Conservation (phyloP, 306 rosid species). For the Malus sieversii region DNA sequence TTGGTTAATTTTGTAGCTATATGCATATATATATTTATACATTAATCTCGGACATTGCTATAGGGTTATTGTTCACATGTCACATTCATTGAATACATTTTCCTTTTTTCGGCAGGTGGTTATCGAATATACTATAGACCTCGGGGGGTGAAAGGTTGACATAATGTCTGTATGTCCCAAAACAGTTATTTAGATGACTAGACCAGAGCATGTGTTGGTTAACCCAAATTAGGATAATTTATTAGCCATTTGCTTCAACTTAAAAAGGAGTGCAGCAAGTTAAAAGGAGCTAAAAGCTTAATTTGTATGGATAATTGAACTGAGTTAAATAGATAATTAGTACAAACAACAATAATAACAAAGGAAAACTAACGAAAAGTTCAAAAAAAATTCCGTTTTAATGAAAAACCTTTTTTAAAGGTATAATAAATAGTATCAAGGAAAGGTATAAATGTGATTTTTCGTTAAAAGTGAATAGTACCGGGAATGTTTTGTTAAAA, state of each 20-base stretch:
- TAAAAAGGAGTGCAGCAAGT: not conserved
- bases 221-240: slow-evolving; percentile 10
- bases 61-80: not conserved
- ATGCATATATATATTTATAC: not conserved
- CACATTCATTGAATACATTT: not conserved
- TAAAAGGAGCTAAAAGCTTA: too few relatives aligned
- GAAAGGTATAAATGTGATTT: too few relatives aligned
- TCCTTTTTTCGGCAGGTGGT: not conserved
- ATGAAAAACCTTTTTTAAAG: too few relatives aligned
- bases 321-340: too few relatives aligned
- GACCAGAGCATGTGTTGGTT: slow-evolving; percentile 9
- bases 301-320: too few relatives aligned
- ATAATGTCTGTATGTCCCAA: slow-evolving; percentile 2
- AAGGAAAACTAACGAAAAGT: too few relatives aligned
- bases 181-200: not conserved
- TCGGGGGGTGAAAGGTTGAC: not conserved
- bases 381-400: too few relatives aligned
- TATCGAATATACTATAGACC: not conserved
- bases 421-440: too few relatives aligned
- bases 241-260: not conserved
- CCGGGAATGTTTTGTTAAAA: too few relatives aligned
- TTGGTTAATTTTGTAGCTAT: not conserved
- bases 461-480: too few relatives aligned
- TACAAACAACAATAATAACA: too few relatives aligned
- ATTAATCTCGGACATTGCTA: not conserved